phyloP scores from a whole-genome alignment of 2,329 filamentous ascomycete genomes.

The Colletotrichum higginsianum region DNA sequence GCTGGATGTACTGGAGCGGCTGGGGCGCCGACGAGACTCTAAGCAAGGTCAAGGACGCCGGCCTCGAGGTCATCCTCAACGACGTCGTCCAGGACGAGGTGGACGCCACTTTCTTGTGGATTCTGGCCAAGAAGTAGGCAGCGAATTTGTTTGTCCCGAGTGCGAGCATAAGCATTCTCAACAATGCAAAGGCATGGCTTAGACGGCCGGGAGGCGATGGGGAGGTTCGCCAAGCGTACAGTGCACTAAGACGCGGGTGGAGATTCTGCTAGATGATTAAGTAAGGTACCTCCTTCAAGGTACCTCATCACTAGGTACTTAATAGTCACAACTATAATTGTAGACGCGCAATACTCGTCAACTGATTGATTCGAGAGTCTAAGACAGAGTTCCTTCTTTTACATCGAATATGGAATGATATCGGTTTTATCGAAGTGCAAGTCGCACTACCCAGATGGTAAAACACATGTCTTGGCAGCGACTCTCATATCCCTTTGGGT shows the following conservation, averaged over 20 bases:
- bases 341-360: neutral
- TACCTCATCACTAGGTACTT: neutral
- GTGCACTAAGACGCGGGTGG: neutral
- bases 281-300: neutral
- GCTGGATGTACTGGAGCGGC: slow-evolving; percentile 62
- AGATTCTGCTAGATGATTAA: neutral
- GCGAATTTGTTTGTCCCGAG: no score
- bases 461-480: neutral
- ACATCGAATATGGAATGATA: no score
- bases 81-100: slow-evolving; percentile 51
- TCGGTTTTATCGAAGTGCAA: no score
- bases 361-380: neutral
- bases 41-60: slow-evolving; percentile 48
- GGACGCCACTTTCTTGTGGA: slow-evolving; percentile 57
- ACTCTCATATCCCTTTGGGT: no score
- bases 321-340: neutral
- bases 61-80: slow-evolving; percentile 52
- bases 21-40: slow-evolving; percentile 54
- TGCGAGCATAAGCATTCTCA: no score
- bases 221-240: neutral
- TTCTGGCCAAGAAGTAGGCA: slow-evolving; percentile 52
- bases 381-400: no score
- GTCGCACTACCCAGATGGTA: neutral
- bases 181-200: neutral
- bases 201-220: neutral